Percentiles rank a stretch among this genome's conserved stretches.
Evolutionary conservation across 331 rosid genomes (phyloP).

Genomic region (Ulmus americana): DNA sequence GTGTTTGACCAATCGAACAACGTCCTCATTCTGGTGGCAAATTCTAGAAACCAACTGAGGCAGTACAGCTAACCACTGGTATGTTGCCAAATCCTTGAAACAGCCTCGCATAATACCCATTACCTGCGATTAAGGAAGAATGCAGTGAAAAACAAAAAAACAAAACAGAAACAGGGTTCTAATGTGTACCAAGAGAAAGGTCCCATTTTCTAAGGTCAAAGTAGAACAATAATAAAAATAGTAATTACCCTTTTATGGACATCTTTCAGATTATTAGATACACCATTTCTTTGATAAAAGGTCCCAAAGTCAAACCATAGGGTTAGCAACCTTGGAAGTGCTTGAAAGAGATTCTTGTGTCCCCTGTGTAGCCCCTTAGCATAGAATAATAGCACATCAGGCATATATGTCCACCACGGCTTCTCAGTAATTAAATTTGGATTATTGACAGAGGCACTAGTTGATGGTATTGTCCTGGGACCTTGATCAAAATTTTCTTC

Average conservation of each 20-base stretch:
- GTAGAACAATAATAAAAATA: background rate
- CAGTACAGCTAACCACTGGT: conserved; percentile 90
- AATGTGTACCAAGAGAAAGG: conserved; percentile 18
- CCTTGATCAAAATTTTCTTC: conserved; percentile 60
- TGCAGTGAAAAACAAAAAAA: conserved; percentile 14
- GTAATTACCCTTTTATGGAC: conserved; percentile 52
- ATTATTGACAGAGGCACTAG: conserved; percentile 46
- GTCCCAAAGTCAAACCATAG: conserved; percentile 96
- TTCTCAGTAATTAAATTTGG: conserved; percentile 59
- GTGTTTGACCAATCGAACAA: conserved; percentile 72
- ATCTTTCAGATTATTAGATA: conserved; percentile 45
- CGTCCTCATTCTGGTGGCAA: conserved; percentile 84
- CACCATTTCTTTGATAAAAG: conserved; percentile 59
- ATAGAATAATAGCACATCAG: conserved; percentile 77
- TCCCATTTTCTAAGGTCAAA: conserved; percentile 6
- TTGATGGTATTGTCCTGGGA: conserved; percentile 46
- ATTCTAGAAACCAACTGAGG: conserved; percentile 98
- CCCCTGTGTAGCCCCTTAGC: conserved; percentile 95
- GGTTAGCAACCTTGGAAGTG: conserved; percentile 93
- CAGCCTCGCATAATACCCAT: conserved; percentile 66
- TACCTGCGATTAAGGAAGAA: conserved; percentile 41
- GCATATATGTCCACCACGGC: conserved; percentile 81
- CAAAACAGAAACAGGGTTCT: conserved; percentile 1
- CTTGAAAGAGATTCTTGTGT: conserved; percentile 92
- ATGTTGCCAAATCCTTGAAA: conserved; percentile 79